Evolutionary conservation across 2,329 filamentous ascomycete species (phyloP).

Genomic region (Amauroascus verrucosus): DNA sequence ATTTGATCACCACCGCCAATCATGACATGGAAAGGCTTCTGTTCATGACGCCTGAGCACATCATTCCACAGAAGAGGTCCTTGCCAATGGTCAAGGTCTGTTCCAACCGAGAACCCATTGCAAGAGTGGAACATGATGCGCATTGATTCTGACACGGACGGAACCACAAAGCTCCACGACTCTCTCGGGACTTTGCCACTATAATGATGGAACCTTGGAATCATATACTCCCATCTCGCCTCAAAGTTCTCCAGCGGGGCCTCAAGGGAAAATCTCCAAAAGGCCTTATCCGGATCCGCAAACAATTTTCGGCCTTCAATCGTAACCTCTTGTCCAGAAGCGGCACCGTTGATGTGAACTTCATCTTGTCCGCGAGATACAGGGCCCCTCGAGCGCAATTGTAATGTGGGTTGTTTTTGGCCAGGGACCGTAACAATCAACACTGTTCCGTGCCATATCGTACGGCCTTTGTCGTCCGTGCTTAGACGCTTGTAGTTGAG

Average conservation of each 20-base stretch:
- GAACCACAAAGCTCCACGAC: conserved; percentile 46
- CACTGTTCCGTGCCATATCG: conserved; percentile 71
- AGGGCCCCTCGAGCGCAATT: conserved; percentile 31
- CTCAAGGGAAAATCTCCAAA: conserved; percentile 49
- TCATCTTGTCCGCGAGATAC: conserved; percentile 15
- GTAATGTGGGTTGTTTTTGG: conserved; percentile 51
- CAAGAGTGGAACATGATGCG: conserved; percentile 61
- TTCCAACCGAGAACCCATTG: conserved; percentile 58
- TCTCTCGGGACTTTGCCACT: conserved; percentile 46
- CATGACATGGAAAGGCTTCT: conserved; percentile 57
- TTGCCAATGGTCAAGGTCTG: conserved; percentile 52
- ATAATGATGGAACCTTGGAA: conserved; percentile 55
- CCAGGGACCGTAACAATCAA: conserved; percentile 70
- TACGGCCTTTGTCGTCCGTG: conserved; percentile 23
- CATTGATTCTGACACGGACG: conserved; percentile 53
- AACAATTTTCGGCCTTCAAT: conserved; percentile 48
- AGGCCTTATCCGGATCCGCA: conserved; percentile 48
- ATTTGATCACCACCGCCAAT: conserved; percentile 87
- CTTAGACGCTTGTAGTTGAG: conserved; percentile 41
- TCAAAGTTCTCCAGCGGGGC: conserved; percentile 62
- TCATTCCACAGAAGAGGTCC: conserved; percentile 56
- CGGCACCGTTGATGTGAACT: conserved; percentile 14
- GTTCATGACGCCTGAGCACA: conserved; percentile 49
- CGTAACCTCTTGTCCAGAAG: conserved; percentile 19
- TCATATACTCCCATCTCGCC: conserved; percentile 66